These are phyloP conservation scores for Ormosia emarginata DNA, from an alignment of 306 rosid genomes.

Conservation along the genomic window DNA sequence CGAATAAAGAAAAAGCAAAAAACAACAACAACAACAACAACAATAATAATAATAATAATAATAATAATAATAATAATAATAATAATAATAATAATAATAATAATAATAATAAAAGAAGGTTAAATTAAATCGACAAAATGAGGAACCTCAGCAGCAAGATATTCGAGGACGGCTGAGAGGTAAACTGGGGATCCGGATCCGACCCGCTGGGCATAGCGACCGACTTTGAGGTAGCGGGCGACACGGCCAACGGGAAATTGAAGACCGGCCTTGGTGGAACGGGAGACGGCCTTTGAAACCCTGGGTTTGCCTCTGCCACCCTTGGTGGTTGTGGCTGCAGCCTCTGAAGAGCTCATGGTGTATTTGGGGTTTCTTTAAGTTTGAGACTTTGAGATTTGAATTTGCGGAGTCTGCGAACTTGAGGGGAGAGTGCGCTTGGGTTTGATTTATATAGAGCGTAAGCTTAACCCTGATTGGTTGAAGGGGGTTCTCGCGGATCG, in stretches of 20 bases:
- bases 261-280: constrained; percentile 78
- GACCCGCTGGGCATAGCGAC: constrained; percentile 70
- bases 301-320: constrained; percentile 69
- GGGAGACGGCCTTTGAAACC: constrained; percentile 52
- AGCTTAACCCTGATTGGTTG: constrained; percentile 29
- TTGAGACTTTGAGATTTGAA: neutral
- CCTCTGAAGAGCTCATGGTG: constrained; percentile 35
- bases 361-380: neutral
- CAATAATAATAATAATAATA: no score
- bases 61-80: no score
- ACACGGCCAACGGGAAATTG: constrained; percentile 91
- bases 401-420: neutral
- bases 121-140: fast-evolving
- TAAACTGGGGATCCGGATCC: constrained; percentile 84
- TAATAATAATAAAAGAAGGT: neutral
- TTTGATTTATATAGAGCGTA: constrained; percentile 3
- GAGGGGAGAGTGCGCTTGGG: fast-evolving
- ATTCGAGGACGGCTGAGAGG: constrained; percentile 85
- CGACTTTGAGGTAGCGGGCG: constrained; percentile 70
- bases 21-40: no score
- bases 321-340: constrained; percentile 7
- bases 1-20: neutral
- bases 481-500: constrained; percentile 30
- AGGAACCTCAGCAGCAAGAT: constrained; percentile 80
- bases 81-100: no score